Percentiles rank a stretch among this genome's conserved stretches.
Conservation (phyloP, 179 eudicot species). For the Beta lomatogona region DNA sequence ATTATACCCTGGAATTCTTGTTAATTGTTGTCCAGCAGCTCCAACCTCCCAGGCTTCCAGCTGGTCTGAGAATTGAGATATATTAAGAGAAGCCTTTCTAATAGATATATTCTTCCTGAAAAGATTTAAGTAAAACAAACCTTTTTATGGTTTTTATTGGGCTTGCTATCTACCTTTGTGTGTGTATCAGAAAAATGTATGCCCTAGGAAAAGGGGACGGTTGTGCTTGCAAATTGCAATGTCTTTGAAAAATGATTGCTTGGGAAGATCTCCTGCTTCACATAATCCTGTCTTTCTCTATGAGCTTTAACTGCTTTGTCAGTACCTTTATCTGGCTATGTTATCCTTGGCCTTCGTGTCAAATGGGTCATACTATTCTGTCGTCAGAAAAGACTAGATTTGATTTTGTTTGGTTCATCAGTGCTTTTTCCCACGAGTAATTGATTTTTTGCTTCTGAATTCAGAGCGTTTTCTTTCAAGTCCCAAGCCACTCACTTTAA, state of each 20-base stretch:
- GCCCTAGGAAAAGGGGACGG: not conserved
- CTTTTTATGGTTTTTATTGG: not conserved
- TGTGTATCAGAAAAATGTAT: not conserved
- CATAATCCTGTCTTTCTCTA: not conserved
- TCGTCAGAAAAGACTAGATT: not conserved
- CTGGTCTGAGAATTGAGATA: too few relatives aligned
- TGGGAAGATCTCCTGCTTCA: not conserved
- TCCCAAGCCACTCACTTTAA: too few relatives aligned
- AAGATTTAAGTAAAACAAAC: too few relatives aligned
- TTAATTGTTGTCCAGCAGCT: too few relatives aligned
- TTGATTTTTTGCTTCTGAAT: too few relatives aligned
- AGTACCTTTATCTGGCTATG: not conserved
- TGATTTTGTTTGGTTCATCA: not conserved
- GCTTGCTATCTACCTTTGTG: not conserved
- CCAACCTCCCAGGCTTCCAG: too few relatives aligned
- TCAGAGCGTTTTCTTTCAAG: too few relatives aligned
- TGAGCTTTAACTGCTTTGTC: not conserved
- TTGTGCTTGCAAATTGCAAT: not conserved
- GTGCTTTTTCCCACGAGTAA: not conserved
- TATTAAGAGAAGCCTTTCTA: too few relatives aligned
- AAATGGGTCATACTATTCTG: not conserved
- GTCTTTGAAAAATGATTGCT: not conserved
- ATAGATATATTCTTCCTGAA: too few relatives aligned
- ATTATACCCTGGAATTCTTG: too few relatives aligned
- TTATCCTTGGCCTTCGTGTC: not conserved